Percentiles rank a stretch among this genome's conserved stretches.
phyloP scores from a whole-genome alignment of 331 rosid genomes.

The Quercus lobata region DNA sequence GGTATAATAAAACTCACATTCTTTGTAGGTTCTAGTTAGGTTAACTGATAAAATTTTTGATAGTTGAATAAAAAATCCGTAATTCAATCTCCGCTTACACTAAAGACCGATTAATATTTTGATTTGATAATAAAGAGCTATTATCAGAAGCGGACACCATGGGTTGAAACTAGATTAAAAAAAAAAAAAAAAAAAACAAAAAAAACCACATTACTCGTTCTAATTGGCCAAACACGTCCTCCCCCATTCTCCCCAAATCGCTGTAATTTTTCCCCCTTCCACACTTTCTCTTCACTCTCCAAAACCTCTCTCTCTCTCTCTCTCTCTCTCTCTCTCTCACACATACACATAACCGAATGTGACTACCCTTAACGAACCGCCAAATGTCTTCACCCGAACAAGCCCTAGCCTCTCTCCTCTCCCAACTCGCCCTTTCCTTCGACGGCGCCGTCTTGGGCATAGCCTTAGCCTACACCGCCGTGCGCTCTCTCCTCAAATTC shows the following conservation, averaged over 20 bases:
- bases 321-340: background rate
- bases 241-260: too few relatives aligned
- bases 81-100: accelerated
- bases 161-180: accelerated
- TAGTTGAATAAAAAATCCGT: accelerated
- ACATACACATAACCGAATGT: background rate
- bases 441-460: constrained; percentile 94
- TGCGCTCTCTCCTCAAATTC: constrained; percentile 51
- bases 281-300: background rate
- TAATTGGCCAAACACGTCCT: too few relatives aligned
- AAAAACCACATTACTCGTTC: accelerated
- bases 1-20: too few relatives aligned
- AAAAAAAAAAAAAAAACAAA: too few relatives aligned
- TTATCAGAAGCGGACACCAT: accelerated
- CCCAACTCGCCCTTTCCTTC: constrained; percentile 66
- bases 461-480: constrained; percentile 64
- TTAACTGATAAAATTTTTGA: accelerated
- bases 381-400: constrained; percentile 74
- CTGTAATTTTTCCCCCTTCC: too few relatives aligned
- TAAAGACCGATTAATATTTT: accelerated
- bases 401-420: constrained; percentile 56
- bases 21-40: accelerated
- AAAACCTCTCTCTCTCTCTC: background rate
- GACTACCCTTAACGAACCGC: background rate
- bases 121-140: accelerated